Evolutionary conservation across 192 early-diverging fungal genomes (phyloP).

Genomic region (Physocladia obscura): DNA sequence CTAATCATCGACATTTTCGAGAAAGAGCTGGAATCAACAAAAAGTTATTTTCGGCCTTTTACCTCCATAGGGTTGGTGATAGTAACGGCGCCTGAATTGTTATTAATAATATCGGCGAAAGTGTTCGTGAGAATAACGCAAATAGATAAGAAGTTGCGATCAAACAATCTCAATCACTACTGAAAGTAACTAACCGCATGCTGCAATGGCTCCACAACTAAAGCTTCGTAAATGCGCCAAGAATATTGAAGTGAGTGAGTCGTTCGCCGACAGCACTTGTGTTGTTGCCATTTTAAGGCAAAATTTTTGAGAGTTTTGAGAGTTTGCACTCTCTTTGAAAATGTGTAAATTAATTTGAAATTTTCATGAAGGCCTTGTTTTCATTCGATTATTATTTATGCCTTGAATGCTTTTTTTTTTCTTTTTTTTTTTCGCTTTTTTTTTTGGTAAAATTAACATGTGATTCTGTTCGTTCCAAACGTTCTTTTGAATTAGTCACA

Average conservation of each 20-base stretch:
- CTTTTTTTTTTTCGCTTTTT: not conserved
- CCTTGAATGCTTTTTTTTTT: too few relatives aligned
- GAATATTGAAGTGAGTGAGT: constrained; percentile 4
- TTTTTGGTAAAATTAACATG: not conserved
- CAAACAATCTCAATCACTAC: not conserved
- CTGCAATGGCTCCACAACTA: constrained; percentile 77
- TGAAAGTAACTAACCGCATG: constrained; percentile 54
- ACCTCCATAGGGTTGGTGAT: constrained; percentile 95
- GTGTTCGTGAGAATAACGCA: not conserved
- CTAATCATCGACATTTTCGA: too few relatives aligned
- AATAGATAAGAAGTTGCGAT: not conserved
- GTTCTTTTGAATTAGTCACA: too few relatives aligned
- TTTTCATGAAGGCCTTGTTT: too few relatives aligned
- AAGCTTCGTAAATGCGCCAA: constrained; percentile 53
- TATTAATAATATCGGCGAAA: not conserved
- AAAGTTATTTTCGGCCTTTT: constrained; percentile 10
- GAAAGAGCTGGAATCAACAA: not conserved
- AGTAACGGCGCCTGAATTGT: constrained; percentile 69
- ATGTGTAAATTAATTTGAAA: too few relatives aligned
- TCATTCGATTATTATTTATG: too few relatives aligned
- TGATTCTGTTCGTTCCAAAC: too few relatives aligned
- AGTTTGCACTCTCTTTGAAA: too few relatives aligned
- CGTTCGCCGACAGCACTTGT: too few relatives aligned
- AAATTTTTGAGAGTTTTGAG: too few relatives aligned
- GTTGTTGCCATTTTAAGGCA: too few relatives aligned